Percentiles rank a stretch among this genome's conserved stretches.
Conservation (phyloP, 768 basidiomycete genomes). For the Calocera viscosa region DNA sequence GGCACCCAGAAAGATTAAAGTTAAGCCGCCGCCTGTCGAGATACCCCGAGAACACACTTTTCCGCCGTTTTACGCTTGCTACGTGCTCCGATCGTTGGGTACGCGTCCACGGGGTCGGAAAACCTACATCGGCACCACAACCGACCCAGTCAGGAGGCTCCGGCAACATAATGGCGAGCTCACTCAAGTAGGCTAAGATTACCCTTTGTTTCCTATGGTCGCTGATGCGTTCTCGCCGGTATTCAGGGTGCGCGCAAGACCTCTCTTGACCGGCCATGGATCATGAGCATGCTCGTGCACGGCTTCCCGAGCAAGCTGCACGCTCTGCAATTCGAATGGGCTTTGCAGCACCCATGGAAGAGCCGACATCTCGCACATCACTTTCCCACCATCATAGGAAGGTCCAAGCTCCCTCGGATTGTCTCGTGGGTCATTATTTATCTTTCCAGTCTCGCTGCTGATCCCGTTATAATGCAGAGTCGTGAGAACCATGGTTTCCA, state of each 20-base stretch:
- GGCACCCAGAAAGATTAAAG: neutral
- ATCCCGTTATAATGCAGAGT: slow-evolving; percentile 32
- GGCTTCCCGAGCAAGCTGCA: slow-evolving; percentile 70
- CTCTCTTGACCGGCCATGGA: slow-evolving; percentile 49
- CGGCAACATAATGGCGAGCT: slow-evolving; percentile 74
- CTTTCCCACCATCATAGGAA: neutral
- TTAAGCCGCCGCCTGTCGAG: neutral
- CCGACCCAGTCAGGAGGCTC: neutral
- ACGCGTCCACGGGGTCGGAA: neutral
- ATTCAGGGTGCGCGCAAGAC: slow-evolving; percentile 53
- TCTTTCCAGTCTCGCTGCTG: neutral
- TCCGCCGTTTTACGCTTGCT: slow-evolving; percentile 62
- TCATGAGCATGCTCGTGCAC: slow-evolving; percentile 75
- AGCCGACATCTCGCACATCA: slow-evolving; percentile 49
- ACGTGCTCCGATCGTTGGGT: slow-evolving; percentile 50
- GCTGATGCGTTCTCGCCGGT: neutral
- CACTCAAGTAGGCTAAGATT: slow-evolving; percentile 24
- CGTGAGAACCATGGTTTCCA: slow-evolving; percentile 50
- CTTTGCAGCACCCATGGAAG: slow-evolving; percentile 53
- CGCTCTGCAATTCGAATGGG: slow-evolving; percentile 70
- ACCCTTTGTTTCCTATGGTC: neutral
- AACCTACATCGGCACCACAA: neutral
- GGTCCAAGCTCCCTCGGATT: neutral
- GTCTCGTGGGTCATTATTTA: neutral
- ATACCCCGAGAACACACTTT: neutral